Evolutionary conservation across 345 rosid species (phyloP), one percentile per base, ranked within the genome.

Genomic region (Melaleuca alternifolia): DNA sequence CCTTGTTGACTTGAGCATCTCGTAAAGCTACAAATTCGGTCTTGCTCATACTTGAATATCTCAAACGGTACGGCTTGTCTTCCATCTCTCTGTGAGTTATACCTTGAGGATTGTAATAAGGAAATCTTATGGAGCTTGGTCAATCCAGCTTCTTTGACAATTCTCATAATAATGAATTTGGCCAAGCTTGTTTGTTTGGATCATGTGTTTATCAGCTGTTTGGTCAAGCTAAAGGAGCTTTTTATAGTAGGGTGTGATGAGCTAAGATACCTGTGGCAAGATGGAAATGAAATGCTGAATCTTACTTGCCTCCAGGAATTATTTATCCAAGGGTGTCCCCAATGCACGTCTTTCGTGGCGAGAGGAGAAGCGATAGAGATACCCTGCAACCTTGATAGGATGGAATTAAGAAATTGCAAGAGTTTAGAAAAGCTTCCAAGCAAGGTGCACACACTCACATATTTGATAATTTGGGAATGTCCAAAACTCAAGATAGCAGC

Each of bases 131-230:
- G 2, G 41, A 41, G 41, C 41, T 41, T 41, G 41, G 41, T 41
- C 3, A 57, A 7, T 14, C 62, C 24, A 26, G 11, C 3, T 11
- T 57, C n/a, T 57, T 57, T 57, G 1, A 26, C 30, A 14, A 5
- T 11, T 57, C 62, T 57, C 3, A 0, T 10, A 57, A 7, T 61
- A 28, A 0, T 0, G 1, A 28, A 28, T 28, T 2, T 61, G 28
- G 20, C 5, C 6, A 1, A 61, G 37, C 10, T 61, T 28, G 41
- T 61, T 61, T 28, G 75, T 37, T 61, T 61, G 28, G 10, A 61
- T 1, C 0, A 14, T 61, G 75, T 2, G 20, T 28, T 0, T 14
- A 1, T 13, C 20, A 61, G 37, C 1, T 1, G 5, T 4, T 28
- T 6, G 41, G 20, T 28, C 37, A 28, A 61, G 41, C 0, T 61